These are phyloP conservation scores for Hyphopichia wangnamkhiaoensis DNA, from an alignment of 1,139 yeast genomes.

Conservation along the genomic window DNA sequence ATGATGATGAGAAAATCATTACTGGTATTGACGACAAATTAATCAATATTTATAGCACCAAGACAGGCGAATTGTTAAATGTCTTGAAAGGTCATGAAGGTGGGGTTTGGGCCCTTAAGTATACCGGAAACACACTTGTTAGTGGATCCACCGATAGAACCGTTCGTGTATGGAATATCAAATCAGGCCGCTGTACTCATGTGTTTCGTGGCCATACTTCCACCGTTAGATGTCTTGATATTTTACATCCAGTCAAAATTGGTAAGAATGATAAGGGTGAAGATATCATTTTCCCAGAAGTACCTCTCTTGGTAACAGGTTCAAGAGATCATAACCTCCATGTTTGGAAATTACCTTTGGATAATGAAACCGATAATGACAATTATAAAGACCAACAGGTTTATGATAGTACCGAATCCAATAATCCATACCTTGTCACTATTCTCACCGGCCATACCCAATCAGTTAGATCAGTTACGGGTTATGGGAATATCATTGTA, in stretches of 20 bases:
- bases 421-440: constrained; percentile 75
- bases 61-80: constrained; percentile 66
- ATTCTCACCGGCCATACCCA: constrained; percentile 82
- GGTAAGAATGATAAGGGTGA: constrained; percentile 64
- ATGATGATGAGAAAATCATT: constrained; percentile 86
- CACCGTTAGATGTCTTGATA: constrained; percentile 87
- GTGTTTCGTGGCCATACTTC: constrained; percentile 89
- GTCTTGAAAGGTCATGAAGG: constrained; percentile 90
- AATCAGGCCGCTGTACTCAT: constrained; percentile 76
- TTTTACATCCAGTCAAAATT: constrained; percentile 64
- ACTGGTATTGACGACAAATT: constrained; percentile 91
- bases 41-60: constrained; percentile 79
- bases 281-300: constrained; percentile 61
- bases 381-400: constrained; percentile 36
- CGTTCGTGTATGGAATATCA: constrained; percentile 84
- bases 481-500: constrained; percentile 78
- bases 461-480: constrained; percentile 86
- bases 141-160: constrained; percentile 93
- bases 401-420: constrained; percentile 34
- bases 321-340: constrained; percentile 88
- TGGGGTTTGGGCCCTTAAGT: constrained; percentile 98
- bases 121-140: constrained; percentile 77
- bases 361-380: constrained; percentile 38
- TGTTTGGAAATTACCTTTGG: constrained; percentile 83
- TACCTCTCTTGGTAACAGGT: constrained; percentile 78